Evolutionary conservation across 2,329 filamentous ascomycete genomes (phyloP).

Genomic region (Lachnellula suecica): DNA sequence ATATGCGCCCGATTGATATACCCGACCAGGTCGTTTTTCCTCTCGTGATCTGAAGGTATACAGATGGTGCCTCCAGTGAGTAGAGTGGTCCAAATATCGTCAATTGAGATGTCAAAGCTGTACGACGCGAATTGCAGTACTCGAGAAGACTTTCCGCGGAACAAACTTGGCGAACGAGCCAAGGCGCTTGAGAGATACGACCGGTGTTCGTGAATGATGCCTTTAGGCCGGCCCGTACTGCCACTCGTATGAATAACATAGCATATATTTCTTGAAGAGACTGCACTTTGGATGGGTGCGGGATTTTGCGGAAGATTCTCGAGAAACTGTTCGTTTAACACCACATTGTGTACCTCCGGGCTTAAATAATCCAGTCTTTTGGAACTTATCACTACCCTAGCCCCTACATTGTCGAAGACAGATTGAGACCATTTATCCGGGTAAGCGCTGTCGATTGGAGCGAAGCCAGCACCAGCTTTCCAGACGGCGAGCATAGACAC

Average conservation of each 20-base stretch:
- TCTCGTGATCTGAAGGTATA: too few species aligned
- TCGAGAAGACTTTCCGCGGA: neutral
- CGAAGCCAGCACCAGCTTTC: conserved; percentile 25
- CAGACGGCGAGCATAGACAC: conserved; percentile 25
- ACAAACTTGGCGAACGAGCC: neutral
- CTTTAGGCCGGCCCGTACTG: neutral
- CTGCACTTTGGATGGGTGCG: too few species aligned
- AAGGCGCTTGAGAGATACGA: conserved; percentile 17
- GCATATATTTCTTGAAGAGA: too few species aligned
- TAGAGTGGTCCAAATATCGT: too few species aligned
- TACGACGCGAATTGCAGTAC: neutral
- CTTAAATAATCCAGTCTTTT: neutral
- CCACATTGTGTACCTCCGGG: too few species aligned
- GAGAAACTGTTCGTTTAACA: too few species aligned
- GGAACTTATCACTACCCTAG: conserved; percentile 3
- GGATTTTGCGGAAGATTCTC: too few species aligned
- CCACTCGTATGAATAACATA: too few species aligned
- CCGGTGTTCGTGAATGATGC: conserved; percentile 35
- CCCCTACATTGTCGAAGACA: neutral
- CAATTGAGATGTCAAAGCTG: neutral
- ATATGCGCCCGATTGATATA: too few species aligned
- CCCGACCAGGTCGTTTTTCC: too few species aligned
- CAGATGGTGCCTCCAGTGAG: too few species aligned
- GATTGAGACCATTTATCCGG: conserved; percentile 10
- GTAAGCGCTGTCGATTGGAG: conserved; percentile 29